phyloP scores from a whole-genome alignment of 129 eudicot species.

The Glebionis coronaria region DNA sequence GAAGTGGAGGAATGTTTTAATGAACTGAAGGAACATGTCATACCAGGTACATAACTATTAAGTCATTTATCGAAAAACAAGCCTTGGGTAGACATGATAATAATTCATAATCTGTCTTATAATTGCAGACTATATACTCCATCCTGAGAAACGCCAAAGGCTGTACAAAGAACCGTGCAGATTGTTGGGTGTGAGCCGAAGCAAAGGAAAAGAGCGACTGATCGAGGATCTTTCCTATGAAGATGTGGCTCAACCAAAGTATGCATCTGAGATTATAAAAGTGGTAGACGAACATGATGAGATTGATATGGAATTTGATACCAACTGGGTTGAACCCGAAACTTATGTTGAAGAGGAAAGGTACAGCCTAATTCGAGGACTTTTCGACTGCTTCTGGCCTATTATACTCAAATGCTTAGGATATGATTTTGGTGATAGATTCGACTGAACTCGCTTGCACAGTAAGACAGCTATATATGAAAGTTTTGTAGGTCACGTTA shows the following conservation, averaged over 20 bases:
- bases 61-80: neutral
- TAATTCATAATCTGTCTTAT: slow-evolving; percentile 1
- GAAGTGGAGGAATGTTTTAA: neutral
- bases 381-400: neutral
- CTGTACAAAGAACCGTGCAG: neutral
- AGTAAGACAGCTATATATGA: too few relatives aligned
- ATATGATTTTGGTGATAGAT: neutral
- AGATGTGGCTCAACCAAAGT: neutral
- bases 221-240: neutral
- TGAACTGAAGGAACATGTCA: slow-evolving; percentile 4
- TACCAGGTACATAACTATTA: neutral
- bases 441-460: too few relatives aligned
- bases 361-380: neutral
- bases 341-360: neutral
- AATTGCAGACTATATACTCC: slow-evolving; percentile 8
- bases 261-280: neutral
- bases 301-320: neutral
- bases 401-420: too few relatives aligned
- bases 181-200: neutral
- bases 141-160: neutral
- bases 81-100: neutral
- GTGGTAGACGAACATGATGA: neutral
- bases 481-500: too few relatives aligned
- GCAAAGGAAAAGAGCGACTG: slow-evolving; percentile 3
- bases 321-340: neutral